Base-by-base conservation (phyloP, 768 basidiomycete species). In the Pisolithus albus region DNA sequence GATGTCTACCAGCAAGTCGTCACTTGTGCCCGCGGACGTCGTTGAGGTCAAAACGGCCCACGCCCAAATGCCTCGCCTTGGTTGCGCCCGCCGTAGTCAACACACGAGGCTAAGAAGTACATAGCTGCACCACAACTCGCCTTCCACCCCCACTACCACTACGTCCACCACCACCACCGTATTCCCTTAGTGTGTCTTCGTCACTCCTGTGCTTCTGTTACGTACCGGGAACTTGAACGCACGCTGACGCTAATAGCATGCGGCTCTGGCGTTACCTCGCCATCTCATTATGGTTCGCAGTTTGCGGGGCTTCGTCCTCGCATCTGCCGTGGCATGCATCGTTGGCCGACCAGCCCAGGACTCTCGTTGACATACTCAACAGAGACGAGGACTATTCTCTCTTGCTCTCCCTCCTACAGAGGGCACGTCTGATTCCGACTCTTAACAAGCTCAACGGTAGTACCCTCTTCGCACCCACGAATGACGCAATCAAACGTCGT, bases 381-480 rank as follows among this genome's bases (percentile, higher is more conserved):
- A 69, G 70, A 0, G 90, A 94, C 61, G 72, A 81, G 2, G 85
- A 95, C 68, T 94, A 91, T 62, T 72, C 82, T 1, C 83, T 82
- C 26, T 74, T 96, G 16, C 70, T 98, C 16, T 64, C 64, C 19
- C 80, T 97, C 13, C 76, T 98, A 10, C 92, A 95, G 66, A 79
- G 81, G 13, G 79, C 95, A 4, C 83, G 84, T 53, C 84, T 98
- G 56, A 83, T 99, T 49, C 96, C 96, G 2, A 91, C 90, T 6
- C 77, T 99, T 56, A 96, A 95, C 67, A 82, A 75, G 57, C 82
- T 99, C 57, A 83, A 88, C 52, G 81, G 75, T 38, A 78, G 78
- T 64, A 96, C 96, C 24, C 66, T 99, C 44, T 98, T 97, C 62
- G 96, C 96, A 1, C 96, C 96, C 1, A 96, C 91, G 18, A 94